Conservation (phyloP, 2,329 filamentous ascomycete genomes). For the Pseudogymnoascus sp. region DNA sequence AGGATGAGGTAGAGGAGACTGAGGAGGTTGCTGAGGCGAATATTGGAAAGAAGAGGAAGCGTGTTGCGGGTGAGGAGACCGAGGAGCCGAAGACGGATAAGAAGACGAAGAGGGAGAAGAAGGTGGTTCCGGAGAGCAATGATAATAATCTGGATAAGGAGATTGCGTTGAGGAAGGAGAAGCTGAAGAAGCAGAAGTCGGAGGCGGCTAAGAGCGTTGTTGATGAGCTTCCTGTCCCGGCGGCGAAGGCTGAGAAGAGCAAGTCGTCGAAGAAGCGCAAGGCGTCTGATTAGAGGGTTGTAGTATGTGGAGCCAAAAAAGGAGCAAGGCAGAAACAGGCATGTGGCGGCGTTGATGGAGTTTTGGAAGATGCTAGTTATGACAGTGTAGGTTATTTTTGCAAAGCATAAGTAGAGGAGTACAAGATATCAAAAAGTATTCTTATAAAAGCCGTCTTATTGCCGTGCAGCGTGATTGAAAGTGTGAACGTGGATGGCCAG, state of each 20-base stretch:
- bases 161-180: constrained; percentile 28
- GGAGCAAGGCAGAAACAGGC: background rate
- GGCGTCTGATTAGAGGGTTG: constrained; percentile 12
- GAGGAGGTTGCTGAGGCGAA: constrained; percentile 38
- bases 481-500: background rate
- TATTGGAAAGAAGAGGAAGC: constrained; percentile 50
- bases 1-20: constrained; percentile 40
- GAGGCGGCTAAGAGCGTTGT: constrained; percentile 22
- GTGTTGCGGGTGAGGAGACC: constrained; percentile 21
- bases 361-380: constrained; percentile 1
- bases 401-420: background rate
- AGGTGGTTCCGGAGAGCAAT: constrained; percentile 23
- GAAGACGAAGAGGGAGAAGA: constrained; percentile 31
- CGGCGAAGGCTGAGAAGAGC: constrained; percentile 18
- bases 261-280: constrained; percentile 22
- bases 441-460: background rate
- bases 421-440: background rate
- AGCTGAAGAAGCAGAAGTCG: constrained; percentile 30
- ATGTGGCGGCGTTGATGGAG: constrained; percentile 1
- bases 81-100: constrained; percentile 26
- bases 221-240: constrained; percentile 20
- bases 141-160: constrained; percentile 29
- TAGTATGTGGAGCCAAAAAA: background rate
- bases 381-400: background rate
- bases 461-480: background rate